Conservation (phyloP, 495 filamentous ascomycete genomes). For the Cercophora newfieldiana region DNA sequence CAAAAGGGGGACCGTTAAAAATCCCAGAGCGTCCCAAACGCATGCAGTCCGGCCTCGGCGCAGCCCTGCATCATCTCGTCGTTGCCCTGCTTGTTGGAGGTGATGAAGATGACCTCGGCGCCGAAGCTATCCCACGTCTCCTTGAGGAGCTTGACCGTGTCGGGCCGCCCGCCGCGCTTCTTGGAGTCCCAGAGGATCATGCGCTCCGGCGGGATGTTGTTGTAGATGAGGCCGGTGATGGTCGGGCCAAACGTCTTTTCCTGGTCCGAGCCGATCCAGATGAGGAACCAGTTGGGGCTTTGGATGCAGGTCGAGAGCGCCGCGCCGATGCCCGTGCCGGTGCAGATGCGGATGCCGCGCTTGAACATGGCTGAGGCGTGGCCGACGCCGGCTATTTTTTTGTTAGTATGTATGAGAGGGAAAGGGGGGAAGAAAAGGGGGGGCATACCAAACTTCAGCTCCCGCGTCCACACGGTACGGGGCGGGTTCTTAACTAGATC, state of each 20-base stretch:
- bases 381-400: constrained; percentile 44
- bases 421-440: not conserved
- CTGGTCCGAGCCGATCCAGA: constrained; percentile 50
- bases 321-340: constrained; percentile 47
- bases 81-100: constrained; percentile 46
- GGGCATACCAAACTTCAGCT: constrained; percentile 47
- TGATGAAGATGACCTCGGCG: constrained; percentile 52
- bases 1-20: constrained; percentile 30
- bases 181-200: constrained; percentile 53
- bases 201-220: constrained; percentile 46
- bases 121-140: constrained; percentile 45
- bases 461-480: constrained; percentile 45
- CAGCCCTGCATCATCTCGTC: constrained; percentile 51
- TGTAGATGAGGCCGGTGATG: constrained; percentile 42
- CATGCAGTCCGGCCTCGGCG: constrained; percentile 38
- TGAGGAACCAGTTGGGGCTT: constrained; percentile 47
- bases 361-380: constrained; percentile 50
- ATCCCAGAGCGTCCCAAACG: constrained; percentile 49
- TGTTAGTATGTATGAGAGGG: constrained; percentile 8
- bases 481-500: constrained; percentile 42
- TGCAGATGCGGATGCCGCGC: constrained; percentile 46
- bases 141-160: constrained; percentile 44
- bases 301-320: constrained; percentile 49
- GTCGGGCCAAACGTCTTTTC: constrained; percentile 48
- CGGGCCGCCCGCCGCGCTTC: constrained; percentile 45